These are phyloP conservation scores for Hyaloscypha bicolor DNA, from an alignment of 495 filamentous ascomycete genomes.

Conservation along the genomic window DNA sequence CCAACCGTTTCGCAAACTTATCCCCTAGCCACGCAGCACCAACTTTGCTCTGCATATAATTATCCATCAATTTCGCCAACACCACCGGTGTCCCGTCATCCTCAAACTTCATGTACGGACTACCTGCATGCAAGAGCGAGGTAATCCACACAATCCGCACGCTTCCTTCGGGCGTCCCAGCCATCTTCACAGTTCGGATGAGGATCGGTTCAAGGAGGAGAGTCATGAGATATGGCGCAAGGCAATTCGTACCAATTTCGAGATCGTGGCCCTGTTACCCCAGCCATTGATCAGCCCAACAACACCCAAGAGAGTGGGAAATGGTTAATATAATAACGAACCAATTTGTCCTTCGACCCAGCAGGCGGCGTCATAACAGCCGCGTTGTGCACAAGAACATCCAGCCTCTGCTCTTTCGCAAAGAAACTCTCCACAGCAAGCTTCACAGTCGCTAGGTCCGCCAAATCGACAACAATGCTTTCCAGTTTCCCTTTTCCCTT, in stretches of 20 bases:
- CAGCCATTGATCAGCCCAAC: not conserved
- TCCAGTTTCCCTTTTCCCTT: constrained; percentile 38
- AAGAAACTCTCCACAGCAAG: constrained; percentile 43
- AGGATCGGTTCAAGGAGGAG: constrained; percentile 45
- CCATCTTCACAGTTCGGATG: constrained; percentile 36
- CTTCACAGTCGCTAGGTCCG: constrained; percentile 49
- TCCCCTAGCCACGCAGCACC: constrained; percentile 43
- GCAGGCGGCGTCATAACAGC: constrained; percentile 46
- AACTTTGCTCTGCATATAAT: constrained; percentile 47
- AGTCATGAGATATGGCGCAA: constrained; percentile 52
- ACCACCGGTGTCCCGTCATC: constrained; percentile 29
- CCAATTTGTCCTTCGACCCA: constrained; percentile 35
- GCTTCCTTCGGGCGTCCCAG: constrained; percentile 11
- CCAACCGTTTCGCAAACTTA: constrained; percentile 39
- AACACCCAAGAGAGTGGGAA: not conserved
- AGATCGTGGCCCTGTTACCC: constrained; percentile 44
- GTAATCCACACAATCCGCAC: constrained; percentile 47
- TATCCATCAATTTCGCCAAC: constrained; percentile 27
- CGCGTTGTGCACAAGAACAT: constrained; percentile 55
- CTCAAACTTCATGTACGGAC: constrained; percentile 30
- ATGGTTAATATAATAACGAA: constrained; percentile 3
- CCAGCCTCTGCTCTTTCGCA: constrained; percentile 42
- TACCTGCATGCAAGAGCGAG: constrained; percentile 35
- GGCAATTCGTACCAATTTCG: constrained; percentile 49
- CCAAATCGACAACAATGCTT: constrained; percentile 46